phyloP scores from a whole-genome alignment of 257 asterid genomes.

The Echites panduratus region DNA sequence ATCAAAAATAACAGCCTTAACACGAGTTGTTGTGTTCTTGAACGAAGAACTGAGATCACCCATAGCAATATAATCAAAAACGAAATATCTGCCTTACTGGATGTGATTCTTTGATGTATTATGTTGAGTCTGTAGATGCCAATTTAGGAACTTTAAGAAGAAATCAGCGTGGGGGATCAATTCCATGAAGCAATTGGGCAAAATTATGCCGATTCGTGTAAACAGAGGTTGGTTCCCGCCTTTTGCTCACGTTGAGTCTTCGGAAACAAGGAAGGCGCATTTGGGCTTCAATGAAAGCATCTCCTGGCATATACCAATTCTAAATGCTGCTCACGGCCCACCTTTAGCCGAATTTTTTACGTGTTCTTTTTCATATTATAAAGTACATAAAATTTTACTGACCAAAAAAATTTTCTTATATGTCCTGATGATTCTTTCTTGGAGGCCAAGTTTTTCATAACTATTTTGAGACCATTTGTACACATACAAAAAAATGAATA shows the following conservation, averaged over 20 bases:
- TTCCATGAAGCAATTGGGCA: slow-evolving; percentile 26
- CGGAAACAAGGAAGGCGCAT: too few species aligned
- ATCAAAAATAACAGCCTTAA: slow-evolving; percentile 76
- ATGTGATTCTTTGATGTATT: not conserved
- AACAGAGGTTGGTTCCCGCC: slow-evolving; percentile 1
- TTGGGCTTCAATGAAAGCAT: not conserved
- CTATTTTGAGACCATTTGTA: too few species aligned
- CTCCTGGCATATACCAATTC: not conserved
- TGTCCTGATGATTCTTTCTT: too few species aligned
- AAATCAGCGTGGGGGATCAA: slow-evolving; percentile 15
- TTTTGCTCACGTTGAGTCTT: not conserved
- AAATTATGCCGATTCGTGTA: not conserved
- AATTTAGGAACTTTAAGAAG: not conserved
- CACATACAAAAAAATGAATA: too few species aligned
- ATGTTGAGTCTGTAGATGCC: not conserved
- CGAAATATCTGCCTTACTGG: not conserved
- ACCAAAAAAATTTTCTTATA: too few species aligned
- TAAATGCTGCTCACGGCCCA: too few species aligned
- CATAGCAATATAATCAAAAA: not conserved
- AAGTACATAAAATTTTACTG: too few species aligned
- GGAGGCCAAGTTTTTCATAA: too few species aligned
- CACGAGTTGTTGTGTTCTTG: slow-evolving; percentile 12
- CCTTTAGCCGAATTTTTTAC: too few species aligned
- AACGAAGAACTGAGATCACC: slow-evolving; percentile 12
- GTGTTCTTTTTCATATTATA: too few species aligned